Base-by-base conservation (phyloP, 345 rosid genomes). In the Conringia planisiliqua region DNA sequence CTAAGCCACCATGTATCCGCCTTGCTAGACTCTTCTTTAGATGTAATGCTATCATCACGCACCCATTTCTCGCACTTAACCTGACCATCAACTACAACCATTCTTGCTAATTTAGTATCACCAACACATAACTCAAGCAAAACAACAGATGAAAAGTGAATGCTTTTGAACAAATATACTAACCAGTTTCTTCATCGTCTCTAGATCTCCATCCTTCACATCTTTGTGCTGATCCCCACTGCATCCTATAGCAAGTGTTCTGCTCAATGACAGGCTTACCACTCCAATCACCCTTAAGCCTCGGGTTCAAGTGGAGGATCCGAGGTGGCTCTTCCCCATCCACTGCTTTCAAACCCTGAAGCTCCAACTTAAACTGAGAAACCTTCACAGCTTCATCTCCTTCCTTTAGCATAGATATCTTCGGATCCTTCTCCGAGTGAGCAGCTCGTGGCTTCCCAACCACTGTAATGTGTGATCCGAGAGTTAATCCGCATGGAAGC, bases 221-320 rank as follows among this genome's bases (percentile, higher is more conserved):
- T 10, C 96, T 83, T 78, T 82, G 79, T 10, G 94, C 88, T 10
- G 83, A 63, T 0, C 94, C 96, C 96, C 96, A 90, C 77, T 92
- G 96, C 94, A 88, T 88, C 71, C 94, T 78, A 58, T 90, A 92
- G 57, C 98, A 92, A 72, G 98, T 92, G 75, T 92, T 92, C 80
- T 85, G 96, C 79, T 92, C 98, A 76, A 92, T 92, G 57, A 90
- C 92, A 24, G 98, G 94, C 79, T 79, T 82, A 26, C 83, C 87
- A 68, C 96, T 90, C 90, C 96, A 90, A 74, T 92, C 98, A 55
- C 98, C 98, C 51, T 81, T 92, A 77, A 92, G 78, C 87, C 98
- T 86, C n/a, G 98, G 94, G 62, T 92, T 90, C 68, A 92, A 87
- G 59, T 92, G 98, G 55, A 92, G 77, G 40, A 90, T 85, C 82